A percentile compares a stretch with the other conserved stretches of the same genome.
phyloP scores from a whole-genome alignment of 148 eudicot genomes.

The Rhododendron molle region DNA sequence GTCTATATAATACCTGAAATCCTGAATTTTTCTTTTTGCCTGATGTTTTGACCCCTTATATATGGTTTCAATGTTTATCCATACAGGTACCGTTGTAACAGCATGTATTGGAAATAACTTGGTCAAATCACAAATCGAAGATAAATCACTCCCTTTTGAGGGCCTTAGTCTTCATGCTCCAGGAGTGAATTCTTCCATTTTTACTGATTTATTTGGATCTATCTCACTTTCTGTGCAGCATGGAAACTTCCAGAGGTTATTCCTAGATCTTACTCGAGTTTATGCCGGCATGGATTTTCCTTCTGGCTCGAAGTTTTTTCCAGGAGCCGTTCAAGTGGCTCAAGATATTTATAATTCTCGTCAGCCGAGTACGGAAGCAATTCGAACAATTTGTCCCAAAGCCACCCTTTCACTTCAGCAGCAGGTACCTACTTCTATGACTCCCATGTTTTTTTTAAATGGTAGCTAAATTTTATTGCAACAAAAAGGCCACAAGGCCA shows the following conservation, averaged over 20 bases:
- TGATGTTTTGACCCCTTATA: not conserved
- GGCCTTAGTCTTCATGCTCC: slow-evolving; percentile 37
- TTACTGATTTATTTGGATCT: slow-evolving; percentile 61
- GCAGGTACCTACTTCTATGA: slow-evolving; percentile 44
- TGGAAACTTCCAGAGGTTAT: slow-evolving; percentile 73
- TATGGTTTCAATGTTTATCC: not conserved
- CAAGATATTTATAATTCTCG: slow-evolving; percentile 50
- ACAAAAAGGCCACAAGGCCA: not conserved
- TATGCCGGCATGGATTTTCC: slow-evolving; percentile 65
- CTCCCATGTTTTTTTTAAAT: not conserved
- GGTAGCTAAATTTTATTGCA: not conserved
- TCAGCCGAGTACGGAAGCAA: slow-evolving; percentile 45
- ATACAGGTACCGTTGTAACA: slow-evolving; percentile 63
- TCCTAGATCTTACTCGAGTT: slow-evolving; percentile 69
- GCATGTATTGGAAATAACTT: slow-evolving; percentile 59
- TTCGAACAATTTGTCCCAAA: slow-evolving; percentile 57
- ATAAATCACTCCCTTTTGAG: slow-evolving; percentile 34
- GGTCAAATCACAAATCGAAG: slow-evolving; percentile 27
- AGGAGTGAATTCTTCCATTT: slow-evolving; percentile 45
- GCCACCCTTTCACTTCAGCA: slow-evolving; percentile 76
- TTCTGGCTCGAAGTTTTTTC: slow-evolving; percentile 67
- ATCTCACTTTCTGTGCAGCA: slow-evolving; percentile 68
- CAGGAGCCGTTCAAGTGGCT: slow-evolving; percentile 55
- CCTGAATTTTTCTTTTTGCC: not conserved
- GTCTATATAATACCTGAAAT: not conserved